Percentiles rank a stretch among this genome's conserved stretches.
These are phyloP conservation scores for Ascosphaera apis DNA, from an alignment of 2,329 filamentous ascomycete genomes.

Conservation along the genomic window DNA sequence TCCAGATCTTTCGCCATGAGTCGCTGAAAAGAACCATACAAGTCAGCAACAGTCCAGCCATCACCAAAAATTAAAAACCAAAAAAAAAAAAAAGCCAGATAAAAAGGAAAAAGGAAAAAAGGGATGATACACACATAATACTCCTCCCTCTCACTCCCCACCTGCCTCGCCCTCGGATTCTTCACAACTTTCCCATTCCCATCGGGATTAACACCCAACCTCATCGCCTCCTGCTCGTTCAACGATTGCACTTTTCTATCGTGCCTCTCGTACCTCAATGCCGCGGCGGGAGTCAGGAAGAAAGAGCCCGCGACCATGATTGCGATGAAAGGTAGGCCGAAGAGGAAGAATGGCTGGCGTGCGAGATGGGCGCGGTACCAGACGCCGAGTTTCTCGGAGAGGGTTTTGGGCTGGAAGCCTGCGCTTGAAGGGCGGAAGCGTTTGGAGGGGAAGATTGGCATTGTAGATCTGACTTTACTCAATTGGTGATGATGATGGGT, in stretches of 20 bases:
- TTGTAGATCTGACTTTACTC: conserved; percentile 10
- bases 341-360: conserved; percentile 70
- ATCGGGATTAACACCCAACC: conserved; percentile 48
- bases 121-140: conserved; percentile 20
- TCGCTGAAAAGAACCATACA: conserved; percentile 33
- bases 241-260: conserved; percentile 75
- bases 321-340: conserved; percentile 76
- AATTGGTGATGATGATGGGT: neutral
- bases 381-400: conserved; percentile 45
- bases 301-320: conserved; percentile 86
- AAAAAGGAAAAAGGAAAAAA: conserved; percentile 1
- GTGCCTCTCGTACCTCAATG: conserved; percentile 78
- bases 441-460: conserved; percentile 45
- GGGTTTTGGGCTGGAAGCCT: conserved; percentile 21
- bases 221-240: conserved; percentile 65
- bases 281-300: conserved; percentile 80
- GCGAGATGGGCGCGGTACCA: conserved; percentile 54
- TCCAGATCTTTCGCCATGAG: conserved; percentile 77
- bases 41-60: conserved; percentile 7
- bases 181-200: conserved; percentile 50
- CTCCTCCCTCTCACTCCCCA: conserved; percentile 23
- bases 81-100: neutral
- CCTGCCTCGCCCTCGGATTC: conserved; percentile 20
- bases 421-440: conserved; percentile 36
- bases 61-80: conserved; percentile 1